Base-by-base conservation (phyloP, 1,284 basidiomycete species). In the Sphaerobolus stellatus region DNA sequence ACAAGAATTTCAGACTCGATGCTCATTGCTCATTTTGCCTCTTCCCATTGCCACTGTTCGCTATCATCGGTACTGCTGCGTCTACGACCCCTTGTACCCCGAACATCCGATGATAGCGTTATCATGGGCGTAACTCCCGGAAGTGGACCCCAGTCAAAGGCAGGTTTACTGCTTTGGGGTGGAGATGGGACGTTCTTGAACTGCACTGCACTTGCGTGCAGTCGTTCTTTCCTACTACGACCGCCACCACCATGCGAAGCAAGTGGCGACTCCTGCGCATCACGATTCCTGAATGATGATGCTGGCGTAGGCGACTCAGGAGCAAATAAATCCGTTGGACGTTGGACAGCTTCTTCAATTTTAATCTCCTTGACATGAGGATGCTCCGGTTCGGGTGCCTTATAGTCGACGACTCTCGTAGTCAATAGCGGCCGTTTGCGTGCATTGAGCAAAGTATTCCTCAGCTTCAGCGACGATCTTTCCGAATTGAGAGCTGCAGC, bases 401-500 rank as follows among this genome's bases (percentile, higher is more conserved):
- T 29, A n/a, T 33, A 20, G 16, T 46, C 22, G 45, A 40, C 27
- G 11, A 53, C 51, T 18, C 18, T 48, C 24, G 24, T 48, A 16
- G 88, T 90, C 41, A 90, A 67, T 36, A 88, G 66, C 0, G 88
- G 88, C 60, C 83, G 77, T 55, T 75, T 77, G 38, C 89, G 78
- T 0, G 75, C 77, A 2, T 73, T 68, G 24, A 90, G 66, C n/a
- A 92, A 72, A 0, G 83, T 83, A 3, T 76, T 75, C 69, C 90
- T 92, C 47, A 92, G 74, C 55, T 76, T 80, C 53, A 81, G 76
- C 2, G 87, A 86, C 18, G 85, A 81, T 20, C 85, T 75, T 68
- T 92, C 90, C 0, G 88, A 85, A 57, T 89, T 88, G 47, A 92
- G 72, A 18, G 90, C 88, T 2, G 86, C 86, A 1, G 88, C 87